Percentiles rank a stretch among this genome's conserved stretches.
Conservation (phyloP, 306 rosid genomes). For the barrel medic (Medicago truncatula) region MtrunA17r5.0-ANR NC_053049.1:23301501-23302000, state of each 20-base stretch:
- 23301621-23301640: too few species aligned
- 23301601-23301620: too few species aligned
- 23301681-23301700: neutral
- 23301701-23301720: slow-evolving; percentile 8
- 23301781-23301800: neutral
- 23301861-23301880: slow-evolving; percentile 1
- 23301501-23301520: too few species aligned
- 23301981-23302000: slow-evolving; percentile 72
- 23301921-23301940: slow-evolving; percentile 96
- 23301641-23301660: neutral
- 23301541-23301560: too few species aligned
- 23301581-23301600: too few species aligned
- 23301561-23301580: too few species aligned
- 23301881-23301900: slow-evolving; percentile 57
- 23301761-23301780: too few species aligned
- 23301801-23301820: neutral
- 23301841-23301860: neutral
- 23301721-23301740: neutral
- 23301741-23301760: too few species aligned
- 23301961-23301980: slow-evolving; percentile 82
- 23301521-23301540: too few species aligned
- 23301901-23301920: slow-evolving; percentile 81
- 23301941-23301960: slow-evolving; percentile 91
- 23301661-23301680: neutral
- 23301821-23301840: neutral